Base-by-base conservation (phyloP, 2,329 filamentous ascomycete species). In the Aureobasidium sp. region DNA sequence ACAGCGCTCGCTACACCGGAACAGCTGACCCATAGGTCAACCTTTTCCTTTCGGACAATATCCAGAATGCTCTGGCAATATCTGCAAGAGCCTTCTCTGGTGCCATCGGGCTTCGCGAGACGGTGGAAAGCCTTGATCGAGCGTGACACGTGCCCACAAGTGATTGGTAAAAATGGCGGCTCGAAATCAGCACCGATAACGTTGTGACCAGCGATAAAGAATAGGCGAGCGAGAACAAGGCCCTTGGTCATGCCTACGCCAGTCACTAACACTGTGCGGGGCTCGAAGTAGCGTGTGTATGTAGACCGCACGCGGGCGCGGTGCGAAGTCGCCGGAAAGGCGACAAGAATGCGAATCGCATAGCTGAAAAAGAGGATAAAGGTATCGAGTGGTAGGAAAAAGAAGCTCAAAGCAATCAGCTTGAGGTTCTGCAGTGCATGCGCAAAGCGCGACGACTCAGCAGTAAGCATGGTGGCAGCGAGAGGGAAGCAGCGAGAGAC, bases 191-290 rank as follows among this genome's bases (percentile, higher is more conserved):
- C 87, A 5, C 87, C 88, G 44, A 91, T 81, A 42, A 91, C 87
- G n/a, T 80, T 79, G 70, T 91, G 86, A 2, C 87, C 86, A 1
- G 80, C 79, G 27, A 80, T 73, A 66, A 87, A 79, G 71, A 91
- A 87, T 3, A 82, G 72, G 37, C 89, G 82, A 5, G 88, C 86
- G 9, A 92, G 75, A 0, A 78, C 76, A 3, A 91, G 78, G 4
- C 87, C 88, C 70, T 90, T 89, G 47, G 83, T 80, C 82, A 90
- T 91, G 49, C 84, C 84, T 2, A 91, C 79, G 1, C 89, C 88
- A 0, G 88, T 91, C 45, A 92, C 81, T 15, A 92, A 80, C 39
- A 91, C 76, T 0, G 82, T 88, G 60, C 79, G 80, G 1, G 76
- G 75, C 37, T 73, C 71, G 67, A 77, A 78, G 8, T 68, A 70